A percentile compares a stretch with the other conserved stretches of the same genome.
phyloP scores from a whole-genome alignment of 495 filamentous ascomycete genomes.

The Penicillium paxilli region DNA sequence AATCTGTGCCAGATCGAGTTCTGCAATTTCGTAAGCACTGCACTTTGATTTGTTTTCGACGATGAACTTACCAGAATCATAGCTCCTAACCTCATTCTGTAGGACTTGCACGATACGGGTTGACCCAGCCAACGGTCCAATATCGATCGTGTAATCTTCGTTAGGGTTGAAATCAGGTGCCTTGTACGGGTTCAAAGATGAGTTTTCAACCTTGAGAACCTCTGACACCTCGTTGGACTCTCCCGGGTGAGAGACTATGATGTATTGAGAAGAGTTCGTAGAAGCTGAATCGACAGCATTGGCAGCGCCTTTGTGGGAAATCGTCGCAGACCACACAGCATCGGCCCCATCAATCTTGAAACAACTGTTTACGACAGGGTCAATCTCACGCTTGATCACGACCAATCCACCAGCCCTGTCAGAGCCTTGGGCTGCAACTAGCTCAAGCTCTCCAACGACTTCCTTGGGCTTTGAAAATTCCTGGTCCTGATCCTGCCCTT shows the following conservation, averaged over 20 bases:
- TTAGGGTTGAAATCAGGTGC: conserved; percentile 84
- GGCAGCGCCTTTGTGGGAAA: conserved; percentile 13
- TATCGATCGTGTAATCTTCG: conserved; percentile 77
- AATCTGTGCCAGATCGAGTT: conserved; percentile 84
- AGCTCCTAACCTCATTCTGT: conserved; percentile 78
- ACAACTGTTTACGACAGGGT: conserved; percentile 66
- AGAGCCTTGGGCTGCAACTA: conserved; percentile 71
- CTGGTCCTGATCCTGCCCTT: too few relatives aligned
- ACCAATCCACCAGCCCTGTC: conserved; percentile 69
- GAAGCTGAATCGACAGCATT: too few relatives aligned
- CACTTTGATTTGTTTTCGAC: not conserved
- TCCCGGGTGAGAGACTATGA: conserved; percentile 36
- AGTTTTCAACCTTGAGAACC: conserved; percentile 32
- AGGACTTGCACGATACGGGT: conserved; percentile 82
- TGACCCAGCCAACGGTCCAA: conserved; percentile 70
- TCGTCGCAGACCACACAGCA: conserved; percentile 36
- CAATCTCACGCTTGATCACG: conserved; percentile 72
- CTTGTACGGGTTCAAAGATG: conserved; percentile 33
- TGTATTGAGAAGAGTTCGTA: conserved; percentile 34
- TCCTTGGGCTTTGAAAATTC: too few relatives aligned
- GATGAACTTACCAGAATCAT: conserved; percentile 72
- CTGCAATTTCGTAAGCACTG: conserved; percentile 37
- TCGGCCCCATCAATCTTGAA: conserved; percentile 31
- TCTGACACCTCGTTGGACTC: conserved; percentile 40
- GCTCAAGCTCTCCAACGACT: conserved; percentile 59